Percentiles rank a stretch among this genome's conserved stretches.
Evolutionary conservation across 1,284 basidiomycete species (phyloP).

Genomic region (Meira miltonrushii): DNA sequence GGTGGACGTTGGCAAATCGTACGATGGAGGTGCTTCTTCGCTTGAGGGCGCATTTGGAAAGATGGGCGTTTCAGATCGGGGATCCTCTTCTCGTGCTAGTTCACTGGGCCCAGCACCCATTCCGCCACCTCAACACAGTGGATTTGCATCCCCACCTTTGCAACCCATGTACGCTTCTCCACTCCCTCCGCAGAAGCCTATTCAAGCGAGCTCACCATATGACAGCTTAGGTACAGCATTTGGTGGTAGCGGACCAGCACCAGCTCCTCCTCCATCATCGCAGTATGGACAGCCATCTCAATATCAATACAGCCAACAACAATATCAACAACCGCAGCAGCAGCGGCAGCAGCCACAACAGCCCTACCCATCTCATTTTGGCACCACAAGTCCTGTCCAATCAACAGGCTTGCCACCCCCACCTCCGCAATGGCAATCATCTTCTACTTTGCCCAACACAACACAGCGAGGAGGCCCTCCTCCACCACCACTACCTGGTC

Average conservation of each 20-base stretch:
- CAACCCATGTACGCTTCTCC: neutral
- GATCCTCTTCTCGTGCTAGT: neutral
- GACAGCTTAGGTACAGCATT: slow-evolving; percentile 3
- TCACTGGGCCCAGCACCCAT: neutral
- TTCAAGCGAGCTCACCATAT: slow-evolving; percentile 8
- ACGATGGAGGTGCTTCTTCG: neutral
- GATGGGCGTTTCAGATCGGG: neutral
- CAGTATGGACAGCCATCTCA: neutral
- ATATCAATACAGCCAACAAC: neutral
- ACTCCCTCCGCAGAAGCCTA: slow-evolving; percentile 13
- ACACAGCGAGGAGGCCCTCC: neutral
- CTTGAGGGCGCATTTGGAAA: neutral
- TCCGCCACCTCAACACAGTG: neutral
- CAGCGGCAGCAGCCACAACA: neutral
- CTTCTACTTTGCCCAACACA: neutral
- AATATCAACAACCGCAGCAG: neutral
- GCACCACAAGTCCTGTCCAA: neutral
- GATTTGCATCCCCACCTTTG: neutral
- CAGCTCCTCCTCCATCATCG: slow-evolving; percentile 1
- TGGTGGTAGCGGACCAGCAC: neutral
- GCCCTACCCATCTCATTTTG: neutral
- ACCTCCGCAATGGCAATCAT: slow-evolving; percentile 5
- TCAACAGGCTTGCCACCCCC: neutral
- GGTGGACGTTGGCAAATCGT: slow-evolving; percentile 60
- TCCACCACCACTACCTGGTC: slow-evolving; percentile 5